These are phyloP conservation scores for Phytophthora melonis DNA, from an alignment of 352 stramenopile genomes.

Conservation along the genomic window DNA sequence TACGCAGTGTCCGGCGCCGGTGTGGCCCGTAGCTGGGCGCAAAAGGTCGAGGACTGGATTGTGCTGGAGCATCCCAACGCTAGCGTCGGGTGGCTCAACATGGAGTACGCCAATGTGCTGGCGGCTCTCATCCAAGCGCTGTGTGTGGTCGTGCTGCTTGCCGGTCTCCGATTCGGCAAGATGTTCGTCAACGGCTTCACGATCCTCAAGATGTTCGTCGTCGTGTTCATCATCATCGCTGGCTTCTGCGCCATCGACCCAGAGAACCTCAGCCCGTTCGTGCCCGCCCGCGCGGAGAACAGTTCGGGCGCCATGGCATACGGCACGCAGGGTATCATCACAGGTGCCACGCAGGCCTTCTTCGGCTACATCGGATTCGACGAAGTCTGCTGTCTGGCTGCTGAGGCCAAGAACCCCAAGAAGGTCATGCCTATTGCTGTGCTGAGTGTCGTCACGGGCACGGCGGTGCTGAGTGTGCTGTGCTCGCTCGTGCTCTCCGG, in stretches of 20 bases:
- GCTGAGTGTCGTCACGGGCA: constrained; percentile 79
- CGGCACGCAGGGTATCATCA: constrained; percentile 75
- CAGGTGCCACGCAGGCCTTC: constrained; percentile 88
- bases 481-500: constrained; percentile 84
- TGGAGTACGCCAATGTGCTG: constrained; percentile 55
- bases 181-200: constrained; percentile 81
- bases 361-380: constrained; percentile 96
- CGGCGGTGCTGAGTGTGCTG: constrained; percentile 62
- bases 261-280: constrained; percentile 82
- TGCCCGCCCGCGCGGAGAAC: constrained; percentile 42
- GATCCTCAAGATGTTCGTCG: constrained; percentile 70
- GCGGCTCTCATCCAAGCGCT: constrained; percentile 58
- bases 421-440: constrained; percentile 84
- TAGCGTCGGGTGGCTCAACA: constrained; percentile 49
- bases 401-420: constrained; percentile 78
- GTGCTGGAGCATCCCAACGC: constrained; percentile 33
- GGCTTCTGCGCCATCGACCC: constrained; percentile 80
- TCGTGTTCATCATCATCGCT: constrained; percentile 89
- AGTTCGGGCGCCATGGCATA: constrained; percentile 41
- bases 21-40: constrained; percentile 89
- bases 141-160: constrained; percentile 66
- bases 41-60: constrained; percentile 83
- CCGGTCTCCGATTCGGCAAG: constrained; percentile 81
- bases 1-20: constrained; percentile 87
- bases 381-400: constrained; percentile 92